Evolutionary conservation across 2,329 filamentous ascomycete genomes (phyloP).

Genomic region (Venturia asperata): DNA sequence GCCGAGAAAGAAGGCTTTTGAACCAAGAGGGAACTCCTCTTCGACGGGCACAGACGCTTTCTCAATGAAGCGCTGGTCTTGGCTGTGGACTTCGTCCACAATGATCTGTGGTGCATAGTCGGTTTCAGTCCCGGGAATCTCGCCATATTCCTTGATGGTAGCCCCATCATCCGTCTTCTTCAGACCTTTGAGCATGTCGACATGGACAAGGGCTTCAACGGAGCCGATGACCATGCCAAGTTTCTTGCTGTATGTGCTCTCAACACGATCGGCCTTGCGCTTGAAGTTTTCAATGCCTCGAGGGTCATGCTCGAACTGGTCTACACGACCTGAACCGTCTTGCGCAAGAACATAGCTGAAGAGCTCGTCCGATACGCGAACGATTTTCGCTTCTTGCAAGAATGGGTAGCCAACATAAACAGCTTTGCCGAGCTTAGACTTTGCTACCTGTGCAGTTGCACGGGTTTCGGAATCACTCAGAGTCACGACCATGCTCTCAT

Average conservation of each 20-base stretch:
- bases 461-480: slow-evolving; percentile 66
- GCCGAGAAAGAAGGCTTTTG: slow-evolving; percentile 85
- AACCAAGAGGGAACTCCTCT: slow-evolving; percentile 79
- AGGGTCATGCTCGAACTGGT: slow-evolving; percentile 63
- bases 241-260: slow-evolving; percentile 82
- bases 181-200: slow-evolving; percentile 89
- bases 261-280: slow-evolving; percentile 75
- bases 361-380: slow-evolving; percentile 83
- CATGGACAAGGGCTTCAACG: slow-evolving; percentile 83
- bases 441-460: slow-evolving; percentile 64
- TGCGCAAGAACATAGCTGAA: slow-evolving; percentile 75
- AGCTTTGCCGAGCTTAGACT: slow-evolving; percentile 71
- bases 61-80: slow-evolving; percentile 90
- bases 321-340: slow-evolving; percentile 53
- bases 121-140: slow-evolving; percentile 75
- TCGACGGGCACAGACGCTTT: slow-evolving; percentile 78
- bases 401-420: slow-evolving; percentile 95
- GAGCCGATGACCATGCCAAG: slow-evolving; percentile 79
- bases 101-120: slow-evolving; percentile 88
- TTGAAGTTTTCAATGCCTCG: slow-evolving; percentile 75
- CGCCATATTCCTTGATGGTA: slow-evolving; percentile 84
- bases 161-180: slow-evolving; percentile 86
- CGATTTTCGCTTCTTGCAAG: slow-evolving; percentile 84
- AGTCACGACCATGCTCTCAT: slow-evolving; percentile 92
- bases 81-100: slow-evolving; percentile 82